Conservation (phyloP, 2,329 filamentous ascomycete genomes). For the Allantophomopsis lycopodina region DNA sequence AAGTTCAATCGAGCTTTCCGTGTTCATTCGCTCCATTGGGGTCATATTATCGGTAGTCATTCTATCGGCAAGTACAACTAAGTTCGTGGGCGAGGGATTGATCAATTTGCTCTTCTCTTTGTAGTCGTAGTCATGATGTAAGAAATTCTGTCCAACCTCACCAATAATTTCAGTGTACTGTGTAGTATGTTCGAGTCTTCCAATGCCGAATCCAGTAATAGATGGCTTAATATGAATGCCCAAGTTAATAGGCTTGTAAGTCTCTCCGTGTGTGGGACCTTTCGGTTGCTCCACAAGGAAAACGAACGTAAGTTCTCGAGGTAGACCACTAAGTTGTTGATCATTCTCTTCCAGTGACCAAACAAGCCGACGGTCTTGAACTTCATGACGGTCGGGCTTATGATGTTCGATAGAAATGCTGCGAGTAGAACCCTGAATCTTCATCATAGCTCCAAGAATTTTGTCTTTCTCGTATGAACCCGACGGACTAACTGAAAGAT, state of each 20-base stretch:
- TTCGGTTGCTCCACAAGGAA: slow-evolving; percentile 22
- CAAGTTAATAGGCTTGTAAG: neutral
- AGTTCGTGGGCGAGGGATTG: slow-evolving; percentile 1
- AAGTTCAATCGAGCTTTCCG: slow-evolving; percentile 4
- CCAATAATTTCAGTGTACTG: too few species aligned
- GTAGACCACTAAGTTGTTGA: slow-evolving; percentile 31
- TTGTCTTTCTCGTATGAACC: slow-evolving; percentile 8
- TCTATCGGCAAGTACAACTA: neutral
- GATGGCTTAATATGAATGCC: neutral
- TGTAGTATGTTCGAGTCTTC: too few species aligned
- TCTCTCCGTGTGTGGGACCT: slow-evolving; percentile 1
- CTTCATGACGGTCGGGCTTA: neutral
- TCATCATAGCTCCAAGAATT: slow-evolving; percentile 11
- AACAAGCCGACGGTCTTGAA: slow-evolving; percentile 21
- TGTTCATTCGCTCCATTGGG: slow-evolving; percentile 1
- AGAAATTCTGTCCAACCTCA: neutral
- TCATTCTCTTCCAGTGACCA: slow-evolving; percentile 35
- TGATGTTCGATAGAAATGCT: slow-evolving; percentile 1
- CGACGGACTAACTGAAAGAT: slow-evolving; percentile 4
- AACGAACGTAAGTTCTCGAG: slow-evolving; percentile 35
- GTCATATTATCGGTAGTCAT: slow-evolving; percentile 5
- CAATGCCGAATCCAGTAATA: too few species aligned
- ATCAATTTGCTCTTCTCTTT: neutral
- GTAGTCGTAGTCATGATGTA: neutral
- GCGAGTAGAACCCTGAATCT: slow-evolving; percentile 11